Percentiles rank a stretch among this genome's conserved stretches.
phyloP scores from a whole-genome alignment of 768 basidiomycete species.

The Hygrophorus russula region DNA sequence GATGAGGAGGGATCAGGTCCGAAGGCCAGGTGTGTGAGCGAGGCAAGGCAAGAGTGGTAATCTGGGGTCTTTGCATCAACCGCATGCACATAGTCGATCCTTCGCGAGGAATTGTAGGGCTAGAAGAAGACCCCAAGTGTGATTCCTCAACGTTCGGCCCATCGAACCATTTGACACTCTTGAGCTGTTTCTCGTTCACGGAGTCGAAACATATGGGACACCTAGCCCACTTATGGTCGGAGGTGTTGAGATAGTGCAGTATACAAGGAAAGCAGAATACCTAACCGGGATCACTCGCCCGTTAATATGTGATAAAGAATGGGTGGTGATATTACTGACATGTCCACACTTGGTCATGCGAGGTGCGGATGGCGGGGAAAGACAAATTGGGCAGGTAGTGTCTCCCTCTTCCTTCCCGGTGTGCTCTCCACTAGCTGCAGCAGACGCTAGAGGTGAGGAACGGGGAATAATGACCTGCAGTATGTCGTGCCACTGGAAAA shows the following conservation, averaged over 20 bases:
- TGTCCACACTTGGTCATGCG: slow-evolving; percentile 98
- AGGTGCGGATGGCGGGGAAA: slow-evolving; percentile 81
- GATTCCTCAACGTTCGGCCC: slow-evolving; percentile 27
- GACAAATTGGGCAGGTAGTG: slow-evolving; percentile 87
- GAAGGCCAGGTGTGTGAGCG: slow-evolving; percentile 91
- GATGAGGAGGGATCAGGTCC: slow-evolving; percentile 80
- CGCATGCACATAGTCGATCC: slow-evolving; percentile 72
- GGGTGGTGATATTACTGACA: slow-evolving; percentile 40
- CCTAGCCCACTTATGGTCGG: slow-evolving; percentile 82
- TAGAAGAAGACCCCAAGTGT: slow-evolving; percentile 28
- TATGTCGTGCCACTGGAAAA: slow-evolving; percentile 94
- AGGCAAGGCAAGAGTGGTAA: slow-evolving; percentile 90
- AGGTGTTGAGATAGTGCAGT: slow-evolving; percentile 77
- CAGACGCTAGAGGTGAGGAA: slow-evolving; percentile 61
- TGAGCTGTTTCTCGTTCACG: slow-evolving; percentile 80
- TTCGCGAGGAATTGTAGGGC: slow-evolving; percentile 28
- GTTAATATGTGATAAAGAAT: slow-evolving; percentile 6
- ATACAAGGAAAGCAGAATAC: slow-evolving; percentile 95
- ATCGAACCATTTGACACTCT: slow-evolving; percentile 86
- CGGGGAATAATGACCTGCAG: slow-evolving; percentile 90
- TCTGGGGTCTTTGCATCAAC: slow-evolving; percentile 85
- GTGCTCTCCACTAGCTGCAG: slow-evolving; percentile 34
- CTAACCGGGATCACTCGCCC: slow-evolving; percentile 25
- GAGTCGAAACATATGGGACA: slow-evolving; percentile 98
- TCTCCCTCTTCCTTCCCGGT: slow-evolving; percentile 43